These are phyloP conservation scores for Colletotrichum sp. DNA, from an alignment of 2,329 filamentous ascomycete genomes.

Conservation along the genomic window DNA sequence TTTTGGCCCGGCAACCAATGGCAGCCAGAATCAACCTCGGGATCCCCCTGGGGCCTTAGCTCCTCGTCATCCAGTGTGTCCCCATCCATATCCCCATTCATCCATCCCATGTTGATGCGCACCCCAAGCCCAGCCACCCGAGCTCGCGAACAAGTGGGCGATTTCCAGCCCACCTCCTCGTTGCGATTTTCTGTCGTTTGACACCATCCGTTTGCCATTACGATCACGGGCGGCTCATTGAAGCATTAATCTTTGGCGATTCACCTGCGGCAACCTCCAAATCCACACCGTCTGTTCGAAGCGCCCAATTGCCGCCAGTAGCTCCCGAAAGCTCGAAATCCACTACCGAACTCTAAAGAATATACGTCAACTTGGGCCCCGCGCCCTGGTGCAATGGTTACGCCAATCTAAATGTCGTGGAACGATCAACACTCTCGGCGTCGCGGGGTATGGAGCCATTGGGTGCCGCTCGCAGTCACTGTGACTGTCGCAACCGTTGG, in stretches of 20 bases:
- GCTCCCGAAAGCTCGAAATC: neutral
- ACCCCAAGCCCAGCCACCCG: slow-evolving; percentile 21
- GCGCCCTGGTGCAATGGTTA: slow-evolving; percentile 20
- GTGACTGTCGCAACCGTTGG: slow-evolving; percentile 87
- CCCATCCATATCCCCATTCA: neutral
- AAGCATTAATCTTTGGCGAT: neutral
- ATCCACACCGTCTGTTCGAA: neutral
- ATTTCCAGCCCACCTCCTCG: slow-evolving; percentile 1
- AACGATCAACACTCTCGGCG: slow-evolving; percentile 66
- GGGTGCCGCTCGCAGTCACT: slow-evolving; percentile 87
- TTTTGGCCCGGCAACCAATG: slow-evolving; percentile 25
- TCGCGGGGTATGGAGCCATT: slow-evolving; percentile 76
- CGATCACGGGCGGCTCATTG: neutral
- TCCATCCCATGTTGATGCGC: slow-evolving; percentile 13
- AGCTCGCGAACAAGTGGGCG: slow-evolving; percentile 14
- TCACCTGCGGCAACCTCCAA: neutral
- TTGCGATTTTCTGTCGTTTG: neutral
- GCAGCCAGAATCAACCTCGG: slow-evolving; percentile 22
- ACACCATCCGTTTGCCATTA: neutral
- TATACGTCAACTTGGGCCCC: neutral
- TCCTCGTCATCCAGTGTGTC: neutral
- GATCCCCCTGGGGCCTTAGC: slow-evolving; percentile 13
- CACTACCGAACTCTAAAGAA: neutral
- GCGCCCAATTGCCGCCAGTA: neutral
- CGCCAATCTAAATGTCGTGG: slow-evolving; percentile 57